Evolutionary conservation across 768 basidiomycete species (phyloP).

Genomic region (Ramaria rubella): DNA sequence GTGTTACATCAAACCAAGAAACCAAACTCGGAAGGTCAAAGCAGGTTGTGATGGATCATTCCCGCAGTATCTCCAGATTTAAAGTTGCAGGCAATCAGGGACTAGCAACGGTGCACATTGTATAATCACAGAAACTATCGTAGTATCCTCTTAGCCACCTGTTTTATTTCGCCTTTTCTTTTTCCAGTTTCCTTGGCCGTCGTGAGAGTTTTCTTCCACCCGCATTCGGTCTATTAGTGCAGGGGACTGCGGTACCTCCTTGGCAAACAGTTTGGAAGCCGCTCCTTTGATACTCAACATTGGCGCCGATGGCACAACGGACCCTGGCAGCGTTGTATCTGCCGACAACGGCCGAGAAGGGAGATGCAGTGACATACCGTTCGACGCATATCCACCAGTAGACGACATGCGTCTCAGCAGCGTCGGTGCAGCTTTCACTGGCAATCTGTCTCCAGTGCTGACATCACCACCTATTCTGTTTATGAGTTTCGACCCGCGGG

Average conservation of each 20-base stretch:
- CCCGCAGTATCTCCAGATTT: too few relatives aligned
- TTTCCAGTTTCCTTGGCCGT: background rate
- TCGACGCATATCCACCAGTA: background rate
- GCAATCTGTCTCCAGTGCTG: background rate
- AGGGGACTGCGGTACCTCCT: background rate
- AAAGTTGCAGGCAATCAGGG: too few relatives aligned
- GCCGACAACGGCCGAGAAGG: background rate
- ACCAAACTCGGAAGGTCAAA: background rate
- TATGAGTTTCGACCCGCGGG: background rate
- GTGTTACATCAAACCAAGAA: too few relatives aligned
- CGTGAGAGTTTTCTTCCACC: background rate
- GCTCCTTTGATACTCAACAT: constrained; percentile 5
- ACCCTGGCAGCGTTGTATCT: background rate
- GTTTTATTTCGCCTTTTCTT: background rate
- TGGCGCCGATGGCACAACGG: background rate
- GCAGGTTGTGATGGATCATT: background rate
- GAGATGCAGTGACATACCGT: background rate
- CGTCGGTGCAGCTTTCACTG: background rate
- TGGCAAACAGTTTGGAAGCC: background rate
- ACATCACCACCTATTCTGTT: constrained; percentile 3
- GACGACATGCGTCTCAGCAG: background rate
- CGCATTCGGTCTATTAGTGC: constrained; percentile 3
- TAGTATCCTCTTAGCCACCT: background rate
- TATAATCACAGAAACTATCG: background rate
- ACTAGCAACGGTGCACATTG: too few relatives aligned